Evolutionary conservation across 805 yeast species (phyloP), one percentile per base, ranked within the genome.

Genomic region (Starmera quercuum): DNA sequence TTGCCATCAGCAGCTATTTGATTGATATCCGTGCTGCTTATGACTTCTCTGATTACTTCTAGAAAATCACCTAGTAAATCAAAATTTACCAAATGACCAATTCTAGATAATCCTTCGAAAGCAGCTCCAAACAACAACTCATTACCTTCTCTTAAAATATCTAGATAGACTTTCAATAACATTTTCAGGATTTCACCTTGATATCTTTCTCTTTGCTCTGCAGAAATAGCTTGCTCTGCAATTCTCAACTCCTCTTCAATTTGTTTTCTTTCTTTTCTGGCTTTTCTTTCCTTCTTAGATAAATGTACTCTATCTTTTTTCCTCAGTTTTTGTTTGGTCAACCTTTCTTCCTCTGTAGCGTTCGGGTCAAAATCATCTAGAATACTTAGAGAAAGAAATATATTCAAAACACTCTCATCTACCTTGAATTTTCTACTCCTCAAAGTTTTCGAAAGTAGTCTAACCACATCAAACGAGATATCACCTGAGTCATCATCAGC

Each of bases 51-150:
- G 56, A 92, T 68, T 7, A 88, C 95, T 53, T 82, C 94, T 33
- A 92, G 65, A 58, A 92, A 78, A 54, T 92, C 98, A 18, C 97
- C 97, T 45, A 92, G 70, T 29, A 92, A 65, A 44, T 92, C 97
- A 37, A 90, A 76, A 53, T 92, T 92, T 17, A 94, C 87, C 78
- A 88, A 78, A 49, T 82, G 92, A 3, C 97, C 95, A 53, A 80
- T 87, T 51, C 76, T 75, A 1, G 97, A 83, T 36, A 92, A 61
- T 4, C 97, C 97, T 61, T 92, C 97, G 35, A 92, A 64, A 0
- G 90, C 94, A 0, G 90, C 70, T 7, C 94, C 95, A 66, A 86
- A 77, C 34, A 92, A 63, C 14, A 73, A 70, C 25, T 75, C 71
- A 14, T 78, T 72, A 29, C 75, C 68, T 13, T 69, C 70, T 53